Evolutionary conservation across 768 basidiomycete species (phyloP), one percentile per base, ranked within the genome.

Genomic region (Lentinula sp.): DNA sequence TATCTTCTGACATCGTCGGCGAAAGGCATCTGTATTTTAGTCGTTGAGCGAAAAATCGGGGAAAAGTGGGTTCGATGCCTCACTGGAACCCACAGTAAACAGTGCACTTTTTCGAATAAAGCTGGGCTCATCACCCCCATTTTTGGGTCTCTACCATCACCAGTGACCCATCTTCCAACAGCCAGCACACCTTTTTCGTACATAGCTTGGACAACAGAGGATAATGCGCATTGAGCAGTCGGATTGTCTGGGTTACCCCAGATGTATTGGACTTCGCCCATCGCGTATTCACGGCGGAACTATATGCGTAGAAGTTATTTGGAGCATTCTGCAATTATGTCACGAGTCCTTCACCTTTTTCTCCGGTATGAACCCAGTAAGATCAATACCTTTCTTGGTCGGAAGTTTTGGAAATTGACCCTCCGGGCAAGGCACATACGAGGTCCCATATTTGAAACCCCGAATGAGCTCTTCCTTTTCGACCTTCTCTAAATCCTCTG

Each of bases 1-100:
- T 92, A 93, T 64, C 86, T 90, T 61, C 94, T 85, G 57, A 94
- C 79, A 66, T 99, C 96, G 70, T 99, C 96, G 2, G 93, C 93
- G 68, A 97, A 98, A 0, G 96, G 96, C 82, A 98, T 84, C 93
- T 95, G 64, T 9, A 45, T 8, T n/a, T 66, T n/a, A 9, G 18
- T 23, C 6, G n/a, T 48, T 20, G 43, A 59, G 53, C 20, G 46
- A 50, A 35, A 58, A 36, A n/a, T 45, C 48, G 37, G n/a, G 41
- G 15, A 18, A n/a, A n/a, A 46, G 28, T 49, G 32, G 45, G 35
- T 35, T 23, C 9, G 49, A 35, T 12, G n/a, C 69, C 77, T 49
- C 67, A 93, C 95, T 76, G 88, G 88, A 20, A 84, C 84, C 91
- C 90, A 97, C 51, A 93, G 78, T 61, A 96, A 75, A 68, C 86